phyloP scores from a whole-genome alignment of 2,329 filamentous ascomycete genomes.

The Aureobasidium sp. region DNA sequence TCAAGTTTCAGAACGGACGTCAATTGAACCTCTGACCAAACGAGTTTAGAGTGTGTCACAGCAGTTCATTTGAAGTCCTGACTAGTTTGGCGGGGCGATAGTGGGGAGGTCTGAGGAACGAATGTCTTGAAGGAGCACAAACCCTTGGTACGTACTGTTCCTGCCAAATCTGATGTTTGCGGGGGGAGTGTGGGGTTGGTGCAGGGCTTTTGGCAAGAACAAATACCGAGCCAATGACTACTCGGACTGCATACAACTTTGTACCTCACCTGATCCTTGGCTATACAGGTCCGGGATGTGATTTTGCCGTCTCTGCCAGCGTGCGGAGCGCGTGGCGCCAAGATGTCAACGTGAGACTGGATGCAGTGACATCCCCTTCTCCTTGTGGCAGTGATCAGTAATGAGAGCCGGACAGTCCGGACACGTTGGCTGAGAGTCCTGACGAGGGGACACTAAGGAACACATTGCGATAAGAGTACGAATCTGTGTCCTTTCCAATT shows the following conservation, averaged over 20 bases:
- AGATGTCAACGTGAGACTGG: not conserved
- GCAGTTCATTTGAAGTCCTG: not conserved
- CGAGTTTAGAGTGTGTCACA: not conserved
- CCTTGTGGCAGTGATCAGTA: not conserved
- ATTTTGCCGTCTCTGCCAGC: conserved; percentile 5
- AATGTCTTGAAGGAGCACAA: not conserved
- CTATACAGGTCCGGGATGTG: not conserved
- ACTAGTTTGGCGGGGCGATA: conserved; percentile 7
- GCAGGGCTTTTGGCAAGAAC: not conserved
- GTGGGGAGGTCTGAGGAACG: not conserved
- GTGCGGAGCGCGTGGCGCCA: not conserved
- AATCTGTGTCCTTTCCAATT: not conserved
- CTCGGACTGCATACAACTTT: not conserved
- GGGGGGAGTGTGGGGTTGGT: conserved; percentile 8
- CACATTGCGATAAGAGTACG: not conserved
- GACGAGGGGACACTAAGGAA: not conserved
- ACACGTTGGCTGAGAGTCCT: not conserved
- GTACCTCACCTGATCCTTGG: conserved; percentile 9
- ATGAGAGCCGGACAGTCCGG: not conserved
- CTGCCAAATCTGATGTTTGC: not conserved
- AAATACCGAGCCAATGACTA: conserved; percentile 1
- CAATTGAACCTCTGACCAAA: not conserved
- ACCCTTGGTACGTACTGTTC: conserved; percentile 2
- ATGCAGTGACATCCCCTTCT: not conserved
- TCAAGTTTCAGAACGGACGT: not conserved